These are phyloP conservation scores for Wolfiporia cocos DNA, from an alignment of 1,284 basidiomycete genomes.

Conservation along the genomic window DNA sequence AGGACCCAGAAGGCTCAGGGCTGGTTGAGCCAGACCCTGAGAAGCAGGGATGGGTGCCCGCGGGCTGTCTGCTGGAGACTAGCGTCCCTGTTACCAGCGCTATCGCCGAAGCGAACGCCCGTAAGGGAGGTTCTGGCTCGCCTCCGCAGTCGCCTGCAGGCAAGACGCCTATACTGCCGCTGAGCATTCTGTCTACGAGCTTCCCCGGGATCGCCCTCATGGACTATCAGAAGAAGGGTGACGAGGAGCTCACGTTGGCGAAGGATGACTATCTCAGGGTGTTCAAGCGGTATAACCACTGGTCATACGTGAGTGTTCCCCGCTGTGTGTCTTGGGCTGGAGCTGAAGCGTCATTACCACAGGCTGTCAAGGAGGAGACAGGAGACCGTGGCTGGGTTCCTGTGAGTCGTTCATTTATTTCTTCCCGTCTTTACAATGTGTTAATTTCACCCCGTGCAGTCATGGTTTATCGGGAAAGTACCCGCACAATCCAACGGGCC, in stretches of 20 bases:
- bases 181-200: constrained; percentile 88
- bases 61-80: constrained; percentile 93
- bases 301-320: constrained; percentile 88
- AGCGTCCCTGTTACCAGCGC: constrained; percentile 73
- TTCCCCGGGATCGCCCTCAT: constrained; percentile 93
- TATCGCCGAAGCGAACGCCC: constrained; percentile 69
- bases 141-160: constrained; percentile 33
- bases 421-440: constrained; percentile 2
- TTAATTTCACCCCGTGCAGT: constrained; percentile 29
- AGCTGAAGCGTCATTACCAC: constrained; percentile 14
- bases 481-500: constrained; percentile 44
- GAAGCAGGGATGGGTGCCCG: constrained; percentile 86
- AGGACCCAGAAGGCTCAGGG: constrained; percentile 84
- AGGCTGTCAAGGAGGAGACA: constrained; percentile 85
- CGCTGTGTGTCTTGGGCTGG: too few relatives aligned
- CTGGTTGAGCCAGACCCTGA: constrained; percentile 68
- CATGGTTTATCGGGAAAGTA: constrained; percentile 76
- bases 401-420: constrained; percentile 32
- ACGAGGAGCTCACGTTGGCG: constrained; percentile 81
- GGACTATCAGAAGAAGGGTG: constrained; percentile 89
- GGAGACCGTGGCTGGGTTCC: constrained; percentile 93
- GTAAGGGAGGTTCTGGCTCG: constrained; percentile 31
- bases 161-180: constrained; percentile 77
- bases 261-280: constrained; percentile 88
- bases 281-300: constrained; percentile 97